phyloP scores from a whole-genome alignment of 1,284 basidiomycete genomes.

The Trichosporon ovoides region DNA sequence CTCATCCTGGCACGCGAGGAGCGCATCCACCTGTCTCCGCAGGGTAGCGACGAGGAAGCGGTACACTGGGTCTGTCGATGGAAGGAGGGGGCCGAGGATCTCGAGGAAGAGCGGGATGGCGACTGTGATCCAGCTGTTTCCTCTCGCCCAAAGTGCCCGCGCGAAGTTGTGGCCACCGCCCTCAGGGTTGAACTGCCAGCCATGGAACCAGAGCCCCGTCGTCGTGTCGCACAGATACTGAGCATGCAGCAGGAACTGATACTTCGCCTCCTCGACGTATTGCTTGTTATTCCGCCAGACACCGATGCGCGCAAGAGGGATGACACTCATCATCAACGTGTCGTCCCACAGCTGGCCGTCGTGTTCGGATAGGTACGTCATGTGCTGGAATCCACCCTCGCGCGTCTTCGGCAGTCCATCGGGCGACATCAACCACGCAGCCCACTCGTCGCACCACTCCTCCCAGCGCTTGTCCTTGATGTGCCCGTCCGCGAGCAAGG shows the following conservation, averaged over 20 bases:
- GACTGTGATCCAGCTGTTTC: slow-evolving; percentile 62
- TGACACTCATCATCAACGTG: slow-evolving; percentile 59
- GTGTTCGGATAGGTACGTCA: slow-evolving; percentile 56
- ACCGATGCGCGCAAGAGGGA: slow-evolving; percentile 59
- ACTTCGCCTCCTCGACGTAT: slow-evolving; percentile 55
- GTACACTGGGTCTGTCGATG: slow-evolving; percentile 52
- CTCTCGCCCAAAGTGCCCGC: slow-evolving; percentile 58
- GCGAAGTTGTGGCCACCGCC: slow-evolving; percentile 51
- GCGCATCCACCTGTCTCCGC: slow-evolving; percentile 56
- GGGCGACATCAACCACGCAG: slow-evolving; percentile 61
- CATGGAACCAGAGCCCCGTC: slow-evolving; percentile 43
- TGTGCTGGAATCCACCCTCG: slow-evolving; percentile 60
- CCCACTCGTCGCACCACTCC: slow-evolving; percentile 57
- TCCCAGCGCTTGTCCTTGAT: slow-evolving; percentile 32
- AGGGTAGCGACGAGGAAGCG: slow-evolving; percentile 54
- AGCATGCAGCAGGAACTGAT: slow-evolving; percentile 33
- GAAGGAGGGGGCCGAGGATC: slow-evolving; percentile 47
- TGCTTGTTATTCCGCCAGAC: slow-evolving; percentile 54
- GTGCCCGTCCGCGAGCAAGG: slow-evolving; percentile 45
- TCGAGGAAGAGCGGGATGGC: slow-evolving; percentile 62
- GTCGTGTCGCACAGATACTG: slow-evolving; percentile 35
- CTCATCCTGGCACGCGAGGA: slow-evolving; percentile 55
- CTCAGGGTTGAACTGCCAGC: slow-evolving; percentile 40
- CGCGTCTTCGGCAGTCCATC: slow-evolving; percentile 52
- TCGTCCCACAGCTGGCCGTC: slow-evolving; percentile 63